Conservation (phyloP, 495 filamentous ascomycete species). For the Pyrenopolyporus hunteri region DNA sequence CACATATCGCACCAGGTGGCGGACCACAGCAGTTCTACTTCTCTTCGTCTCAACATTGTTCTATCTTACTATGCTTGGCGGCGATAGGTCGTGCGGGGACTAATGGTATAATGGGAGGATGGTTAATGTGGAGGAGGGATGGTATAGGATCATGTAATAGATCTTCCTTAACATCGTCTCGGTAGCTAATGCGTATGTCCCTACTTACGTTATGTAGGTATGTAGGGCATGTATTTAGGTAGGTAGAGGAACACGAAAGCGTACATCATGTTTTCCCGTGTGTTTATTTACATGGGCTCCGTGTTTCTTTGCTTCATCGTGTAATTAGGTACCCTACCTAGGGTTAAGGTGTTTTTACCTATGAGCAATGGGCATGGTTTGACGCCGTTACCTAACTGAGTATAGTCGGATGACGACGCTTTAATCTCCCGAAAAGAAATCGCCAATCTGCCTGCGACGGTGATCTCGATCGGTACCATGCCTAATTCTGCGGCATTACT, state of each 20-base stretch:
- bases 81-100: constrained; percentile 2
- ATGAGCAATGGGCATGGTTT: too few species aligned
- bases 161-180: neutral
- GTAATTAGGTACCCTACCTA: neutral
- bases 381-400: constrained; percentile 13
- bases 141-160: neutral
- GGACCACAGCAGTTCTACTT: constrained; percentile 6
- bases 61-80: too few species aligned
- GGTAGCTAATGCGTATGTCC: neutral
- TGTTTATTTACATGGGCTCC: neutral
- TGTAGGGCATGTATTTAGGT: constrained; percentile 1
- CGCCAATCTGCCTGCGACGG: constrained; percentile 31
- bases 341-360: too few species aligned
- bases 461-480: constrained; percentile 33
- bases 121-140: constrained; percentile 23
- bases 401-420: constrained; percentile 33
- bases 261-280: neutral
- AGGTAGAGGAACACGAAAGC: constrained; percentile 13
- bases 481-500: constrained; percentile 17
- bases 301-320: neutral
- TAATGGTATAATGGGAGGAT: constrained; percentile 19
- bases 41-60: constrained; percentile 13
- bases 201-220: neutral
- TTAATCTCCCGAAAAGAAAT: constrained; percentile 28
- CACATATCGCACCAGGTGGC: too few species aligned